phyloP scores from a whole-genome alignment of 2,329 filamentous ascomycete genomes.

The Botryotinia globosa region DNA sequence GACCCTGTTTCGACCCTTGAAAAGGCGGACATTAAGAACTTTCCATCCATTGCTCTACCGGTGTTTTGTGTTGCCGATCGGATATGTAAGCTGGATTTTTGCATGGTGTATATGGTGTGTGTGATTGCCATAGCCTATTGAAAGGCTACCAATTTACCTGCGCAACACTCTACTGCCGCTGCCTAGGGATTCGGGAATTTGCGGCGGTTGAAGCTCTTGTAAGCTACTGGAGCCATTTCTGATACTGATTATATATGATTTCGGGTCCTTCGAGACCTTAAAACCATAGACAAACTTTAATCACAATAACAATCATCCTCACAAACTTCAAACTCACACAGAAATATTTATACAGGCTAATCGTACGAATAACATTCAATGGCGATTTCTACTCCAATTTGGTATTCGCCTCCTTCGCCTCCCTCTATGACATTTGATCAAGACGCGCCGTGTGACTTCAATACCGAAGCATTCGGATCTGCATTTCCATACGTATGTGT shows the following conservation, averaged over 20 bases:
- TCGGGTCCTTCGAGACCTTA: slow-evolving; percentile 8
- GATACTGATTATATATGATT: slow-evolving; percentile 21
- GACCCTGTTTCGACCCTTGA: background rate
- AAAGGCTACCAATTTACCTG: slow-evolving; percentile 11
- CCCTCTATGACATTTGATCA: slow-evolving; percentile 15
- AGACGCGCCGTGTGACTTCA: slow-evolving; percentile 11
- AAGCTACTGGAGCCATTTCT: background rate
- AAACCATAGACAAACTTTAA: background rate
- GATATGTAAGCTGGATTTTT: slow-evolving; percentile 19
- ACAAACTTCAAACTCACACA: background rate
- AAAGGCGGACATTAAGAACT: slow-evolving; percentile 16
- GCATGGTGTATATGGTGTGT: background rate
- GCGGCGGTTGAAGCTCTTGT: slow-evolving; percentile 4
- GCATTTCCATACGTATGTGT: slow-evolving; percentile 18
- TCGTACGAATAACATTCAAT: slow-evolving; percentile 1
- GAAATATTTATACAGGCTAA: background rate
- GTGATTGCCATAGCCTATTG: slow-evolving; percentile 14
- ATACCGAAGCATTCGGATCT: slow-evolving; percentile 8
- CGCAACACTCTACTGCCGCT: slow-evolving; percentile 1
- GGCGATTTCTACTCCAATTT: slow-evolving; percentile 13
- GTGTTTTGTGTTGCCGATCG: slow-evolving; percentile 6
- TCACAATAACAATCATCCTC: background rate
- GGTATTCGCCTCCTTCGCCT: slow-evolving; percentile 16
- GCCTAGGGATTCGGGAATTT: background rate
- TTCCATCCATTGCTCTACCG: slow-evolving; percentile 5